Evolutionary conservation across 805 yeast genomes (phyloP), one percentile per base, ranked within the genome.

Genomic region (Monosporozyma siamensis): DNA sequence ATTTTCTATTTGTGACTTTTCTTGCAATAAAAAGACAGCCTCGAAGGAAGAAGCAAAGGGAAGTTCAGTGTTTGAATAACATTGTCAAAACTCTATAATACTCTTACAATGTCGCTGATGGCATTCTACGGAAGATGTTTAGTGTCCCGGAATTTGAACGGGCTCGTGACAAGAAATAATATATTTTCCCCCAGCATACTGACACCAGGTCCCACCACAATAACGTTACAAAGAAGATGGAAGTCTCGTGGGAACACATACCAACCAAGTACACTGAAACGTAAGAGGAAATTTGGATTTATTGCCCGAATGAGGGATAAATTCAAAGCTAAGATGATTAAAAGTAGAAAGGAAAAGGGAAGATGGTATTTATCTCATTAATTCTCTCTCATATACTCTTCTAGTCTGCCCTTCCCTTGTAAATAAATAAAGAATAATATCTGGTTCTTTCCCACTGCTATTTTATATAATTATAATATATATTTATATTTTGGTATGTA

Each of bases 181-280:
- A n/a, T n/a, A n/a, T n/a, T n/a, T n/a, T n/a, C n/a, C n/a, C n/a
- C n/a, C n/a, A n/a, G n/a, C n/a, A n/a, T n/a, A n/a, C n/a, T n/a
- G n/a, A n/a, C n/a, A 23, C 25, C 9, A 23, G 35, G 35, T 4
- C 35, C 35, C 11, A 31, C 17, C n/a, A 31, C 35, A 18, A n/a
- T n/a, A n/a, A 20, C 35, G 10, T 31, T 20, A 11, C 47, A 58
- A 43, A 52, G 55, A 43, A 70, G 96, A 71, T 81, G 89, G 82
- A 80, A 86, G 60, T 71, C 90, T 30, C 78, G 95, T 67, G 97
- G 98, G 65, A 83, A 86, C 67, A 86, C 95, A 15, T 90, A 82
- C 65, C 97, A 90, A 65, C 98, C 98, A 41, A 81, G 87, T 47
- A 87, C 94, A 4, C 68, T 86, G 49, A 86, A 84, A 61, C 75